Conservation (phyloP, 2,329 filamentous ascomycete species). For the Colletotrichum acutatum region DNA sequence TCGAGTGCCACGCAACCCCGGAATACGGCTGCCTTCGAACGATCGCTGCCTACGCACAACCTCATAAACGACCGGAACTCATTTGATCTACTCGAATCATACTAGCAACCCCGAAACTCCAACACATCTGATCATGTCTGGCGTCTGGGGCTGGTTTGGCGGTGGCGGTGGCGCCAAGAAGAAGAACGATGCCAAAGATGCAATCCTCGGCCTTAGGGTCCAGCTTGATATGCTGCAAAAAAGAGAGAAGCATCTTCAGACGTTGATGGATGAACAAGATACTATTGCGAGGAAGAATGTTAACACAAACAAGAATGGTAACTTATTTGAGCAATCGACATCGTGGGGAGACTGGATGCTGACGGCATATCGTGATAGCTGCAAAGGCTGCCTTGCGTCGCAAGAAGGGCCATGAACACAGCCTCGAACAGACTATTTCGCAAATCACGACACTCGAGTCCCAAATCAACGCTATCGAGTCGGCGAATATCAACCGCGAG, state of each 20-base stretch:
- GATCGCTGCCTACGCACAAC: constrained; percentile 26
- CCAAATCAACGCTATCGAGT: constrained; percentile 96
- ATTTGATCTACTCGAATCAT: neutral
- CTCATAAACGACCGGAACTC: constrained; percentile 10
- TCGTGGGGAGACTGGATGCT: neutral
- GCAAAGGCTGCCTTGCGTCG: constrained; percentile 90
- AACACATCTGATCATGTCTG: constrained; percentile 61
- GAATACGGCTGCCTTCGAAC: constrained; percentile 28
- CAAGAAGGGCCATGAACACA: constrained; percentile 95
- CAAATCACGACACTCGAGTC: constrained; percentile 94
- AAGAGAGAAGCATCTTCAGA: constrained; percentile 89
- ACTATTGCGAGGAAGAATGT: constrained; percentile 89
- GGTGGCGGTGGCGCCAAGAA: constrained; percentile 83
- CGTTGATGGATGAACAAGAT: constrained; percentile 94
- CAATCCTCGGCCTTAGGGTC: constrained; percentile 86
- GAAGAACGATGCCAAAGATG: constrained; percentile 87
- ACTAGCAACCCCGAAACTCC: constrained; percentile 3
- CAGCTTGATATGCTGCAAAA: constrained; percentile 99
- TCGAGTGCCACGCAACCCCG: constrained; percentile 34
- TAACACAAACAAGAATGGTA: constrained; percentile 90
- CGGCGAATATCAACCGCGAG: constrained; percentile 98
- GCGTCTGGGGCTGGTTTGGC: constrained; percentile 92
- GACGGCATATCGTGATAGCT: constrained; percentile 61
- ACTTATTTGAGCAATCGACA: constrained; percentile 44
- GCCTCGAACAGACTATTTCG: constrained; percentile 87